Evolutionary conservation across 192 early-diverging fungal genomes (phyloP), one percentile per base, ranked within the genome.

Genomic region (Podochytrium sp.): DNA sequence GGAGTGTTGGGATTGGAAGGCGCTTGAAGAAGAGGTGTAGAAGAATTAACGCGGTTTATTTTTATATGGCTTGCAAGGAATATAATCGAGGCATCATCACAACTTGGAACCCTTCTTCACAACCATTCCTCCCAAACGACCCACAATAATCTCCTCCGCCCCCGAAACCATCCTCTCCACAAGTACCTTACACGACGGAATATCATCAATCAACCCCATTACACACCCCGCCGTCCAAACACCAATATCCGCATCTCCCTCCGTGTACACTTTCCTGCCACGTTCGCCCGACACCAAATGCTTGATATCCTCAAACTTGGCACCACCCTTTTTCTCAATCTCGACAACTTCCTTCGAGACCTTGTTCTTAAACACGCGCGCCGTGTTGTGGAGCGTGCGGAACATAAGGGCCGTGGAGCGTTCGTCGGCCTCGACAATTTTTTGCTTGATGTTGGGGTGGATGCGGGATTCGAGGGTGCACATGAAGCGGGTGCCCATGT

Each of bases 401-500:
- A 93, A 93, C 73, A 93, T 90, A 30, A 93, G 79, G 10, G 85
- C 51, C 1, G 90, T 92, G 57, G 84, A 79, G 29, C 85, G 80
- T 64, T 94, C 92, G 39, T 84, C 78, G 0, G 86, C 90, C 23
- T 83, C 76, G 41, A 92, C 91, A 69, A 94, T 92, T 35, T 79
- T 78, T 58, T 91, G 80, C 81, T 94, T 94, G 81, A 92, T 86
- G 76, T 90, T 87, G 37, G 88, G 74, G 79, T 92, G 91, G 55
- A 92, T 88, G 38, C 90, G 90, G 2, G 88, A 60, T 69, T 94
- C 92, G 39, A 83, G 78, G 0, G 91, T 92, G 80, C 89, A 90
- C 90, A 94, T 87, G 85, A 94, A 94, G n/a, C 92, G 90, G 16
- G 92, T 94, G 49, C 92, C 92, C 91, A 92, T 92, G 79, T 92